Base-by-base conservation (phyloP, 805 yeast species). In the Scheffersomyces stipitis region DNA sequence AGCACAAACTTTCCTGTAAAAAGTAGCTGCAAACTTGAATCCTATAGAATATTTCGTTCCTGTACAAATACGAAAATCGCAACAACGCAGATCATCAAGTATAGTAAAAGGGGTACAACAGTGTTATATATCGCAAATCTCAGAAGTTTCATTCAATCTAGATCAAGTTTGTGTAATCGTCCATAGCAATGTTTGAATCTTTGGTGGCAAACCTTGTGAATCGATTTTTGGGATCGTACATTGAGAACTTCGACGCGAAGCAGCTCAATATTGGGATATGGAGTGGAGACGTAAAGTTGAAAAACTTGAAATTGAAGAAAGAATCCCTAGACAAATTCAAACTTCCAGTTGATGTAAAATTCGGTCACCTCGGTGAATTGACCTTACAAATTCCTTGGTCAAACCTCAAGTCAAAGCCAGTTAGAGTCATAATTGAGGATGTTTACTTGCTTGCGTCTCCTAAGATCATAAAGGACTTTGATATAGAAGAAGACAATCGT, bases 381-480 rank as follows among this genome's bases (percentile, higher is more conserved):
- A 84, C 95, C 0, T 66, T 93, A 37, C 96, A 86, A 55, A 91
- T 93, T 26, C 99, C 99, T 0, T 95, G 98, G 97, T 83, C 97
- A 1, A 93, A 89, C 54, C 68, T 95, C 46, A 90, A 90, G 55
- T 81, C 86, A 15, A 86, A 90, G 52, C 98, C 99, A 0, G 98
- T 91, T 5, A 87, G 86, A 56, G 77, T 93, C 10, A 68, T 78
- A 9, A 83, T 93, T 40, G 91, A 93, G 49, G 93, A 93, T 56
- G 91, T 89, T 9, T 89, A 83, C 50, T 56, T 93, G 18, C 68
- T 95, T 24, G 95, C 95, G 1, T 69, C 82, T 2, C 96, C 98
- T 1, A 79, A 81, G 15, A 60, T 80, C 4, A 66, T 77, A 27
- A 73, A 75, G 12, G 79, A 75, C 12, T 75, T 66, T 44, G 73